Conservation (phyloP, 495 filamentous ascomycete genomes). For the Ascodesmis nigricans region DNA sequence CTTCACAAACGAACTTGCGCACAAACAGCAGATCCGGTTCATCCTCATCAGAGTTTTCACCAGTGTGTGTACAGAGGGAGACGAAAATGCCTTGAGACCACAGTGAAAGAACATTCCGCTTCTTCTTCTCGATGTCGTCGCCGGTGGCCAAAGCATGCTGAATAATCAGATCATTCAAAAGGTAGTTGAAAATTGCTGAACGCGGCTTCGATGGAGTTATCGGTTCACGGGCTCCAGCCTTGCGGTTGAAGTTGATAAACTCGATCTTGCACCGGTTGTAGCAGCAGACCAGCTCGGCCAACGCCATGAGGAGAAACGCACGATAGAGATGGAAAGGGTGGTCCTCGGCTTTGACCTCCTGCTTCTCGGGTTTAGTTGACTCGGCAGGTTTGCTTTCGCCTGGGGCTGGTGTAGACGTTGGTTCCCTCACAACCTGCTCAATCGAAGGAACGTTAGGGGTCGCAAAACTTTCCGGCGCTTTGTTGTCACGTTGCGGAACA, state of each 20-base stretch:
- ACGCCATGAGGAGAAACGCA: slow-evolving; percentile 80
- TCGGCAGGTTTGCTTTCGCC: slow-evolving; percentile 17
- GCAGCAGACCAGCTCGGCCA: slow-evolving; percentile 77
- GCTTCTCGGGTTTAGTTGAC: slow-evolving; percentile 40
- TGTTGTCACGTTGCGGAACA: slow-evolving; percentile 4
- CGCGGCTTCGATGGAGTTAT: slow-evolving; percentile 85
- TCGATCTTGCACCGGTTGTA: slow-evolving; percentile 92
- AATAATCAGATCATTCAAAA: slow-evolving; percentile 67
- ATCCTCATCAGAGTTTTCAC: slow-evolving; percentile 52
- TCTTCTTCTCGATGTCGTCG: slow-evolving; percentile 55
- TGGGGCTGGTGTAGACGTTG: too few species aligned
- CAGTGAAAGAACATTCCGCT: slow-evolving; percentile 57
- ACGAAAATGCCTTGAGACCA: slow-evolving; percentile 72
- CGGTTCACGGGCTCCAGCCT: slow-evolving; percentile 51
- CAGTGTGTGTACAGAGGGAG: slow-evolving; percentile 67
- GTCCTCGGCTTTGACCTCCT: slow-evolving; percentile 69
- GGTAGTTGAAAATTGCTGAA: slow-evolving; percentile 78
- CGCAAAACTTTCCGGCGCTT: too few species aligned
- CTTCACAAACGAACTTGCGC: slow-evolving; percentile 82
- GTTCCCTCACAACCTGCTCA: too few species aligned
- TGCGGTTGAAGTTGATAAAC: slow-evolving; percentile 95
- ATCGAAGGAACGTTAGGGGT: too few species aligned
- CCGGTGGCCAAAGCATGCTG: slow-evolving; percentile 49
- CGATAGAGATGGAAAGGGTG: slow-evolving; percentile 92
- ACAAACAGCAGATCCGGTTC: slow-evolving; percentile 80